Base-by-base conservation (phyloP, 2,329 filamentous ascomycete species). In the Ciborinia camelliae region DNA sequence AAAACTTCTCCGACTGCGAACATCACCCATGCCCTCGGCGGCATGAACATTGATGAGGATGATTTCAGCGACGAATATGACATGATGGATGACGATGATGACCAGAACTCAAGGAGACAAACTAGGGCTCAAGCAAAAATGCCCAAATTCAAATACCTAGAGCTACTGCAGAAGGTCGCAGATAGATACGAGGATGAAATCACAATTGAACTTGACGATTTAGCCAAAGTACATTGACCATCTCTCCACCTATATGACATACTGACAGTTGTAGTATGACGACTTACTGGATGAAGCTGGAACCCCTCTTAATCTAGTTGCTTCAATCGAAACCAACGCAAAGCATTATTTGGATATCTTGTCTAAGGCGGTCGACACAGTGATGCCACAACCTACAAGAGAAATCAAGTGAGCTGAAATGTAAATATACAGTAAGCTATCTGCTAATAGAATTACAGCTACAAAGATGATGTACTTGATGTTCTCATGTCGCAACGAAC, bases 381-480 rank as follows among this genome's bases (percentile, higher is more conserved):
- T 91, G 62, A 87, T 99, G 84, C 95, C 95, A 0, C 81, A 84
- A 68, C 89, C 93, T 48, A 90, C 86, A 18, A 82, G 82, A 62
- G 92, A 97, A 69, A 84, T 94, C 70, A 93, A 85, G 85, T 92
- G 82, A 71, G 86, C 74, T 54, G 23, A 30, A n/a, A 20, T 28
- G 51, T 20, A 47, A 45, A 48, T 32, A 20, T 57, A 20, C 39
- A 3, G n/a, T 55, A 10, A 30, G n/a, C 15, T 28, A 28, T 37
- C 20, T 45, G 32, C 61, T 63, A 57, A 63, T 63, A 4, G 3
- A 23, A 4, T 32, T 55, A 4, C 70, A 92, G 89, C 71, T 98
- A 97, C 83, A 98, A 98, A 77, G 93, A 97, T 74, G 95, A 99
- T 77, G 93, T 98, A 12, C 84, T 99, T 51, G 95, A 99, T 78